Evolutionary conservation across 306 rosid genomes (phyloP).

Genomic region (Benincasa hispida): DNA sequence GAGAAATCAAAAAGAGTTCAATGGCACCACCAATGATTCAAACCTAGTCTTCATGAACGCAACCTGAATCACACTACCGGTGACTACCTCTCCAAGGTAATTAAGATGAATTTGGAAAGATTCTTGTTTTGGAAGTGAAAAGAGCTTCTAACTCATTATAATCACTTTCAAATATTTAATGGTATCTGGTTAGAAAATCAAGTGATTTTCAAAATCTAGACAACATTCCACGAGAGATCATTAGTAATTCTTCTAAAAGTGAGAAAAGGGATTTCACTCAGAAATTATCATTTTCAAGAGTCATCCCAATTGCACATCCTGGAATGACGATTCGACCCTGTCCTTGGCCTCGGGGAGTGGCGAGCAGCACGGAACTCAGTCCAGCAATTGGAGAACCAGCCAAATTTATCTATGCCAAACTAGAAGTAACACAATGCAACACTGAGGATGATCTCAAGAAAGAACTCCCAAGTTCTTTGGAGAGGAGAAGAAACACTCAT

Average conservation of each 20-base stretch:
- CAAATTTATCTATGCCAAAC: neutral
- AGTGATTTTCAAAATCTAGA: neutral
- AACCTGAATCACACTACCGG: neutral
- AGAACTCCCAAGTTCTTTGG: neutral
- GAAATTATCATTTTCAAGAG: too few species aligned
- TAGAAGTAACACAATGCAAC: neutral
- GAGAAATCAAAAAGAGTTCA: neutral
- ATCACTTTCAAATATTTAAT: neutral
- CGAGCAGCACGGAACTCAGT: too few species aligned
- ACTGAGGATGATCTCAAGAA: neutral
- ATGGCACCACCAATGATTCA: neutral
- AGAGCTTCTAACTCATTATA: neutral
- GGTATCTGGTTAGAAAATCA: neutral
- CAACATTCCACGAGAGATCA: neutral
- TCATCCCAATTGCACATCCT: neutral
- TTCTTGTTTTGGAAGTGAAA: neutral
- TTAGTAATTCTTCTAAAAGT: too few species aligned
- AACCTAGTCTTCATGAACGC: neutral
- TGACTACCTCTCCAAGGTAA: neutral
- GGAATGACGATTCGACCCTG: too few species aligned
- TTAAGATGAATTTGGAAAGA: neutral
- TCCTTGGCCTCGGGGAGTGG: too few species aligned
- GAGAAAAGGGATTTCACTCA: too few species aligned
- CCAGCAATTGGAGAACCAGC: neutral
- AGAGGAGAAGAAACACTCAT: neutral